Percentiles rank a stretch among this genome's conserved stretches.
phyloP scores from a whole-genome alignment of 2,329 filamentous ascomycete genomes.

The Dryadomyces quercus-mongolicae region DNA sequence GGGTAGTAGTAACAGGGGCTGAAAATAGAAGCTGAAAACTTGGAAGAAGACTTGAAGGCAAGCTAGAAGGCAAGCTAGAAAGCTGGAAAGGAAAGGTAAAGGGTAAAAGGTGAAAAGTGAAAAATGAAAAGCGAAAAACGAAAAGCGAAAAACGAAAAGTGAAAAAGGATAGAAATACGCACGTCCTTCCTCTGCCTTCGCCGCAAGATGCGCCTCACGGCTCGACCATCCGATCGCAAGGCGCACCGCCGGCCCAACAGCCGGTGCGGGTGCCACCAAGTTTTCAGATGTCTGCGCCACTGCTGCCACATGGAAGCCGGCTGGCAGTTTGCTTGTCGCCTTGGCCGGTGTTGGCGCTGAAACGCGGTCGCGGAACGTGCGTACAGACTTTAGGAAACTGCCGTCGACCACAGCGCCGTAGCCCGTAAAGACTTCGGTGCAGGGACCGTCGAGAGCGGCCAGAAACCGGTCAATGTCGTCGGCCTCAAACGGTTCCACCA shows the following conservation, averaged over 20 bases:
- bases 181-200: conserved; percentile 9
- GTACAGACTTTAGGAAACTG: conserved; percentile 11
- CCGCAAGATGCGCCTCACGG: conserved; percentile 13
- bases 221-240: conserved; percentile 15
- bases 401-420: conserved; percentile 11
- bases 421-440: conserved; percentile 16
- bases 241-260: conserved; percentile 3
- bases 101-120: background rate
- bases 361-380: conserved; percentile 8
- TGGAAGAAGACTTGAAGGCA: background rate
- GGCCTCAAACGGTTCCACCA: background rate
- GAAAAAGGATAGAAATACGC: background rate
- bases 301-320: conserved; percentile 5
- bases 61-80: background rate
- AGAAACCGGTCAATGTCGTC: background rate
- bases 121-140: background rate
- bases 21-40: background rate
- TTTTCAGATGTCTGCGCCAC: conserved; percentile 6
- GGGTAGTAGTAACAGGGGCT: background rate
- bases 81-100: background rate
- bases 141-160: background rate
- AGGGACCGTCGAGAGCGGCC: conserved; percentile 6
- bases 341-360: background rate
- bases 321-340: background rate
- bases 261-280: background rate